Conservation (phyloP, 2,329 filamentous ascomycete species). For the Sporothrix variecibatus region DNA sequence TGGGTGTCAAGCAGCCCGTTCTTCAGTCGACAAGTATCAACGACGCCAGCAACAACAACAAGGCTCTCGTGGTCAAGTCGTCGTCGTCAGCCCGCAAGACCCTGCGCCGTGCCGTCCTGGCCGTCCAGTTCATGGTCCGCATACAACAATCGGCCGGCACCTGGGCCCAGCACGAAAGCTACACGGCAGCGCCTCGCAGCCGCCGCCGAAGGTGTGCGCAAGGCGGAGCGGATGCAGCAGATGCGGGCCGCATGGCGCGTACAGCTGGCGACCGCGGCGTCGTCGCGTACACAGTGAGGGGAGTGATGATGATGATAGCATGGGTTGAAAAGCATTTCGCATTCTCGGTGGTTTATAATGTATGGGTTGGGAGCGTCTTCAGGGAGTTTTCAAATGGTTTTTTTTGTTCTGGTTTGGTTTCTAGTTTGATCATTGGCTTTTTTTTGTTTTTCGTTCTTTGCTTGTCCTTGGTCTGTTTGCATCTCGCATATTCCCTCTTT, state of each 20-base stretch:
- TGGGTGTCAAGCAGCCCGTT: slow-evolving; percentile 41
- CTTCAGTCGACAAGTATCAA: slow-evolving; percentile 13
- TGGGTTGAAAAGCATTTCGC: background rate
- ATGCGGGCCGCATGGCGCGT: slow-evolving; percentile 43
- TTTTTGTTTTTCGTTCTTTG: background rate
- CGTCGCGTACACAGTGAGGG: background rate
- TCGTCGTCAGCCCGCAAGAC: slow-evolving; percentile 33
- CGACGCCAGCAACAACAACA: slow-evolving; percentile 41
- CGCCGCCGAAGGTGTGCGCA: slow-evolving; percentile 51
- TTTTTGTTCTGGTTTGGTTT: background rate
- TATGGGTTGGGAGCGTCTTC: background rate
- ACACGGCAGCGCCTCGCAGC: slow-evolving; percentile 52
- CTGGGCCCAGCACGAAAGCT: slow-evolving; percentile 51
- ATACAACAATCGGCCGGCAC: background rate
- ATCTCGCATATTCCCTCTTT: background rate
- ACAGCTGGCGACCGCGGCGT: slow-evolving; percentile 29
- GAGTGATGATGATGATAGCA: background rate
- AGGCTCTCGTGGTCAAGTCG: slow-evolving; percentile 34
- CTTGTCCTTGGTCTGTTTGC: background rate
- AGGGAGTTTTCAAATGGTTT: background rate
- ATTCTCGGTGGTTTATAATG: background rate
- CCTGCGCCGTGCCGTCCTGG: slow-evolving; percentile 36
- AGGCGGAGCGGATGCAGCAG: slow-evolving; percentile 46
- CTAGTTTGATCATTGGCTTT: background rate
- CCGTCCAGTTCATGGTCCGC: slow-evolving; percentile 56